Evolutionary conservation across 495 filamentous ascomycete genomes (phyloP).

Genomic region (Physcia stellaris): DNA sequence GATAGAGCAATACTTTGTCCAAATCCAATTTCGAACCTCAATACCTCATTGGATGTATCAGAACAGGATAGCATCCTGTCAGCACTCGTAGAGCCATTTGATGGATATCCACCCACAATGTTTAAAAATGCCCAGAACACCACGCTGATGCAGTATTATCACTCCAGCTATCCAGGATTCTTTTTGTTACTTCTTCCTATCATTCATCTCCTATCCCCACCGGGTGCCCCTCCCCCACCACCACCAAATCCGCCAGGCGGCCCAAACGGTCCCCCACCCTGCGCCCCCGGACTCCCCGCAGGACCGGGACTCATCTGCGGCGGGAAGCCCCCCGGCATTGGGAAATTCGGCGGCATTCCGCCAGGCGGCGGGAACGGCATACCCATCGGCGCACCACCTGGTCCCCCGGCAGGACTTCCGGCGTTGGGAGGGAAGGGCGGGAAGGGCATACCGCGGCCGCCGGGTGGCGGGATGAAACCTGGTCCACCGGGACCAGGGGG

Average conservation of each 20-base stretch:
- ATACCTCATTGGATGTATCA: too few species aligned
- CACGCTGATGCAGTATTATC: too few species aligned
- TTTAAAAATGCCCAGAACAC: too few species aligned
- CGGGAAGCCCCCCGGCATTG: conserved; percentile 19
- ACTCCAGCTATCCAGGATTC: too few species aligned
- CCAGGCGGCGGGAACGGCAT: conserved; percentile 54
- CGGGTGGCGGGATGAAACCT: conserved; percentile 38
- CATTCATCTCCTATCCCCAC: conserved; percentile 1
- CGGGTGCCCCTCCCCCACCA: conserved; percentile 8
- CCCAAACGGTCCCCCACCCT: conserved; percentile 1
- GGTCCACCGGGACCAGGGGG: conserved; percentile 27
- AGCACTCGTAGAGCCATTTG: too few species aligned
- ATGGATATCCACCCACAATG: too few species aligned
- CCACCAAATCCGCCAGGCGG: conserved; percentile 1
- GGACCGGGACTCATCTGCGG: conserved; percentile 8
- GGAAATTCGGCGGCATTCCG: conserved; percentile 43
- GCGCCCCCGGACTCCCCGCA: conserved; percentile 8
- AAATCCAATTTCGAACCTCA: too few species aligned
- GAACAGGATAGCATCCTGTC: too few species aligned
- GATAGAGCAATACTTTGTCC: too few species aligned
- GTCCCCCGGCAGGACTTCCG: conserved; percentile 23
- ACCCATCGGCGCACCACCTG: conserved; percentile 27
- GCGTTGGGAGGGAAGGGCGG: conserved; percentile 33
- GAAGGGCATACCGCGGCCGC: conserved; percentile 53
- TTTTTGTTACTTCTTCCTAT: background rate